Percentiles rank a stretch among this genome's conserved stretches.
Evolutionary conservation across 805 yeast species (phyloP).

Genomic region (Zygosaccharomyces rouxii): DNA sequence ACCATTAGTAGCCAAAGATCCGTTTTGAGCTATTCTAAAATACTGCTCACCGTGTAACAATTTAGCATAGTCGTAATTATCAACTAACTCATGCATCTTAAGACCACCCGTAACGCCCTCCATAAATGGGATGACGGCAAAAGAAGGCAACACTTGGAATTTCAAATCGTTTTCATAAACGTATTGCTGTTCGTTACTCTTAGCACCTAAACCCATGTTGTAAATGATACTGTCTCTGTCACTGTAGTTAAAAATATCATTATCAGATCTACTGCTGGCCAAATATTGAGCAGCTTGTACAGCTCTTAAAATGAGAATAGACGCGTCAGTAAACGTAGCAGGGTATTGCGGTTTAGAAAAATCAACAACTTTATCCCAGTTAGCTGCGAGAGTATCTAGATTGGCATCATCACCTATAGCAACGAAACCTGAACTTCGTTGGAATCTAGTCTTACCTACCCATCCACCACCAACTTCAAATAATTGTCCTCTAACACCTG

Average conservation of each 20-base stretch:
- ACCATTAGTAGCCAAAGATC: constrained; percentile 66
- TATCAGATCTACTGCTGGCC: constrained; percentile 33
- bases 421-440: constrained; percentile 82
- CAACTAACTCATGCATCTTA: constrained; percentile 58
- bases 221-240: constrained; percentile 74
- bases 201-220: constrained; percentile 87
- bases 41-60: constrained; percentile 95
- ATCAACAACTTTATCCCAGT: constrained; percentile 63
- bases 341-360: constrained; percentile 55
- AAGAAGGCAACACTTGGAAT: constrained; percentile 84
- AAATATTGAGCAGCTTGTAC: constrained; percentile 37
- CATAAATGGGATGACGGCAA: constrained; percentile 86
- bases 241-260: constrained; percentile 48
- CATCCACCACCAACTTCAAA: constrained; percentile 97
- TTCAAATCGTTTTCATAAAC: constrained; percentile 70
- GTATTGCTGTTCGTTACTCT: constrained; percentile 68
- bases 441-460: constrained; percentile 94
- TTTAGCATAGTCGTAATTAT: constrained; percentile 82
- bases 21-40: constrained; percentile 67
- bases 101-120: constrained; percentile 52
- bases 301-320: constrained; percentile 69
- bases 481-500: constrained; percentile 64
- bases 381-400: constrained; percentile 67
- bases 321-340: constrained; percentile 62
- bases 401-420: constrained; percentile 41